Percentiles rank a stretch among this genome's conserved stretches.
Conservation (phyloP, 2,329 filamentous ascomycete species). For the Fusarium buxicola region DNA sequence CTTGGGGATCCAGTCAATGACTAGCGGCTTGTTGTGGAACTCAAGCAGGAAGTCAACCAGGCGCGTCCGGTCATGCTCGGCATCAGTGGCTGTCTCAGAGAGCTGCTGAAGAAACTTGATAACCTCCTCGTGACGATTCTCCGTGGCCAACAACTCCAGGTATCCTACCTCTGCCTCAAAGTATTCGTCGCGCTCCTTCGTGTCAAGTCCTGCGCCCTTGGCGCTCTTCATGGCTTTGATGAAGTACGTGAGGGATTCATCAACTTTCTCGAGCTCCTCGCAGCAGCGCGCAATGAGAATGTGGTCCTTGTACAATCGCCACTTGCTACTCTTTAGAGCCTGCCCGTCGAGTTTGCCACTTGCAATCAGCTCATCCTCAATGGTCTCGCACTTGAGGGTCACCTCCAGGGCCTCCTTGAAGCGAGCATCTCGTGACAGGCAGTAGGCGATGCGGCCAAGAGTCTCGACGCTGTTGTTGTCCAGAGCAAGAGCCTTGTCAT, state of each 20-base stretch:
- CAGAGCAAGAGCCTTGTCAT: slow-evolving; percentile 51
- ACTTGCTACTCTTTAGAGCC: slow-evolving; percentile 48
- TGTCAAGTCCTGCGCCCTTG: slow-evolving; percentile 41
- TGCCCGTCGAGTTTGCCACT: slow-evolving; percentile 41
- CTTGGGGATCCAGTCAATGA: slow-evolving; percentile 57
- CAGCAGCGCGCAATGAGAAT: slow-evolving; percentile 54
- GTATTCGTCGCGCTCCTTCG: slow-evolving; percentile 47
- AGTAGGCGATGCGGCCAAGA: slow-evolving; percentile 55
- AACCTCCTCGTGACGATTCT: slow-evolving; percentile 52
- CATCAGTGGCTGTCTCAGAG: slow-evolving; percentile 42
- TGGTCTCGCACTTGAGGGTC: slow-evolving; percentile 52
- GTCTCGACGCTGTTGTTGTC: slow-evolving; percentile 55
- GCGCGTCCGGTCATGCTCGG: slow-evolving; percentile 42
- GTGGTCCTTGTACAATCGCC: slow-evolving; percentile 57
- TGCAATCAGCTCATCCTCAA: slow-evolving; percentile 49
- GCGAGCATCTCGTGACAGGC: slow-evolving; percentile 51
- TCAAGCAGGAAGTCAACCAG: slow-evolving; percentile 53
- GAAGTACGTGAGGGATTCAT: slow-evolving; percentile 52
- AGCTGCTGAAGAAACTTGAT: slow-evolving; percentile 52
- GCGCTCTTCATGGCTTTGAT: slow-evolving; percentile 51
- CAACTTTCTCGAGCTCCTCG: slow-evolving; percentile 48
- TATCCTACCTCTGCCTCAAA: slow-evolving; percentile 55
- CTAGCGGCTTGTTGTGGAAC: slow-evolving; percentile 49
- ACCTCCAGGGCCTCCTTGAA: slow-evolving; percentile 52
- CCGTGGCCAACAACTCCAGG: slow-evolving; percentile 51